Percentiles rank a stretch among this genome's conserved stretches.
These are phyloP conservation scores for Erodium chrysanthum DNA, from an alignment of 441 rosid species.

Conservation along the genomic window DNA sequence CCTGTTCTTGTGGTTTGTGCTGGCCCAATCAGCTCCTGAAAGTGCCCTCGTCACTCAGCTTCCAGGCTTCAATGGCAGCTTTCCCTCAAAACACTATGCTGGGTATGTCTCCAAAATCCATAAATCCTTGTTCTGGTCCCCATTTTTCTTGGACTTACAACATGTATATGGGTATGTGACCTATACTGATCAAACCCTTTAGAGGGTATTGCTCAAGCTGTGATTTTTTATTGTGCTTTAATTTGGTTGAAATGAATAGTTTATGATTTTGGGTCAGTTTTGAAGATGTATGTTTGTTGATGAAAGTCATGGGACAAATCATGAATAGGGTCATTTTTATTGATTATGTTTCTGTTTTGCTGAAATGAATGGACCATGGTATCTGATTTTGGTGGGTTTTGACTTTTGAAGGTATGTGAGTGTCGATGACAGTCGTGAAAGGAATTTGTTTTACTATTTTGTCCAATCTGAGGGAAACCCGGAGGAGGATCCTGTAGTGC, in stretches of 20 bases:
- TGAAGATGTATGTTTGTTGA: slow-evolving; percentile 58
- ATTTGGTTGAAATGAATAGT: background rate
- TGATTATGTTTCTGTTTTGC: background rate
- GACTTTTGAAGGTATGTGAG: background rate
- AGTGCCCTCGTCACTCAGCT: slow-evolving; percentile 47
- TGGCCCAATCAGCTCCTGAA: slow-evolving; percentile 44
- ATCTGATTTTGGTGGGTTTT: background rate
- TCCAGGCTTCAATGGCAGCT: slow-evolving; percentile 54
- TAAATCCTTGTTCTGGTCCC: background rate
- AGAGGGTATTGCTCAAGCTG: background rate
- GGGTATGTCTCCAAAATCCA: slow-evolving; percentile 36
- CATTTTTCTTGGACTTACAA: background rate
- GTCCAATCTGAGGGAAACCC: slow-evolving; percentile 17
- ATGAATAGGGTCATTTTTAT: slow-evolving; percentile 31
- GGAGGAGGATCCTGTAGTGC: slow-evolving; percentile 17
- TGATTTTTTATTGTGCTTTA: background rate
- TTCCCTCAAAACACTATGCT: slow-evolving; percentile 80
- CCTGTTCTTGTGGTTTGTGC: slow-evolving; percentile 19
- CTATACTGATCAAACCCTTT: background rate
- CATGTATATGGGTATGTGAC: background rate
- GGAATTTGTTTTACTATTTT: slow-evolving; percentile 18
- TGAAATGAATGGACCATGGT: background rate
- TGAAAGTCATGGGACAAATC: slow-evolving; percentile 22
- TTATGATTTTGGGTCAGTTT: background rate
- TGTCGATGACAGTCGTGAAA: background rate